Evolutionary conservation across 108 stramenopile species (phyloP), one percentile per base, ranked within the genome.

Genomic region (Seminavis robusta): DNA sequence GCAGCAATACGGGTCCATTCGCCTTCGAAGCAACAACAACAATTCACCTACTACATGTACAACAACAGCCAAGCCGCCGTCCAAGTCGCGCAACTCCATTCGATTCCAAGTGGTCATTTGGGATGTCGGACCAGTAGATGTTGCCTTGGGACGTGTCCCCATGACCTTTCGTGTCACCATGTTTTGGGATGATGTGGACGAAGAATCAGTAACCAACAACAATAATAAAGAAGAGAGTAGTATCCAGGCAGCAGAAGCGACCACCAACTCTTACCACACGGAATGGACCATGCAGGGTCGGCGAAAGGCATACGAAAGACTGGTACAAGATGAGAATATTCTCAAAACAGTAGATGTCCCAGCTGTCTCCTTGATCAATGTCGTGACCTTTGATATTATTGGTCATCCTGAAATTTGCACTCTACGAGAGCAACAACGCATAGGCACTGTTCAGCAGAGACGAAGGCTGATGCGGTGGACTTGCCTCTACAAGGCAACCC

Each of bases 331-430:
- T 0, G 45, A 25, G 0, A 10, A 11, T 27, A 26, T 46, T 29
- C 28, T 47, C 23, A 30, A 44, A n/a, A 63, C 53, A 1, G 56
- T 70, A 8, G 43, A 81, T 19, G 63, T 81, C 0, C 79, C 79
- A 7, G 67, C 79, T 3, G 27, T 81, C 1, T 71, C 79, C 20
- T 76, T 81, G 34, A 61, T 81, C 19, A 81, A 81, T 53, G 66
- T 58, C 0, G 52, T 43, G 4, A 52, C 37, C 1, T 81, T 81
- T 47, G 74, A 81, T 25, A 66, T 49, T 13, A 61, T 81, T 16
- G 79, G 79, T 2, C 13, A 26, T 31, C 53, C 79, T 2, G 74
- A 81, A 38, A 68, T 81, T 7, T 31, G 53, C 23, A n/a, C 55
- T 29, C 33, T 79, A 16, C 32, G 53, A 24, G 65, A 59, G 25